phyloP scores from a whole-genome alignment of 306 rosid genomes.

The Gastrolobium villosum region DNA sequence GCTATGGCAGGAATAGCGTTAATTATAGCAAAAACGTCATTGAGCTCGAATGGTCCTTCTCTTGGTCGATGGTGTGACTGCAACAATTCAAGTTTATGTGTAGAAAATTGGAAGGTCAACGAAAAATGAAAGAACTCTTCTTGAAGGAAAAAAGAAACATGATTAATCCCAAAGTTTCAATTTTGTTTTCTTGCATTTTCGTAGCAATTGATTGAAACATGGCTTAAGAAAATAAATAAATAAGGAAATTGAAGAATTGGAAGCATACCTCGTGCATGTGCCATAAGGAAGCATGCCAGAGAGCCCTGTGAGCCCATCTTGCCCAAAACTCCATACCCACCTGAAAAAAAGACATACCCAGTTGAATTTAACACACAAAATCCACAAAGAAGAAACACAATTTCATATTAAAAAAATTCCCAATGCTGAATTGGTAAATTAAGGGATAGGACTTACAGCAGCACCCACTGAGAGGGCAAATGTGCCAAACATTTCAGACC shows the following conservation, averaged over 20 bases:
- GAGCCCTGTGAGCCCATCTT: conserved; percentile 61
- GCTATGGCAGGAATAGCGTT: conserved; percentile 95
- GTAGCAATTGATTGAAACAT: conserved; percentile 21
- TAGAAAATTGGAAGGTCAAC: conserved; percentile 27
- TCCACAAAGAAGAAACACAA: not conserved
- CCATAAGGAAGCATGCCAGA: conserved; percentile 63
- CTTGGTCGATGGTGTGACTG: conserved; percentile 98
- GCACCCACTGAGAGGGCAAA: conserved; percentile 94
- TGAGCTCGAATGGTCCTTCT: conserved; percentile 95
- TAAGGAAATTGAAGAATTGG: conserved; percentile 13
- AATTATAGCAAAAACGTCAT: conserved; percentile 87
- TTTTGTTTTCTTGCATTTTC: not conserved
- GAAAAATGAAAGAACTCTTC: not conserved
- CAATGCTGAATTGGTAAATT: conserved; percentile 18
- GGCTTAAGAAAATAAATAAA: not conserved
- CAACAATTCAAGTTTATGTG: conserved; percentile 45
- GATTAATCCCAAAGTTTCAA: not conserved
- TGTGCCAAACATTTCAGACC: conserved; percentile 87
- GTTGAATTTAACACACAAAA: conserved; percentile 6
- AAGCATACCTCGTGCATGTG: conserved; percentile 55
- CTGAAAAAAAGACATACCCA: conserved; percentile 38
- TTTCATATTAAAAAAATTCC: not conserved
- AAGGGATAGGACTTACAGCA: conserved; percentile 56
- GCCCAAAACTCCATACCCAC: conserved; percentile 65
- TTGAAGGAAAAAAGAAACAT: not conserved